Evolutionary conservation across 495 filamentous ascomycete genomes (phyloP).

Genomic region (Beverwykella pulmonaria): DNA sequence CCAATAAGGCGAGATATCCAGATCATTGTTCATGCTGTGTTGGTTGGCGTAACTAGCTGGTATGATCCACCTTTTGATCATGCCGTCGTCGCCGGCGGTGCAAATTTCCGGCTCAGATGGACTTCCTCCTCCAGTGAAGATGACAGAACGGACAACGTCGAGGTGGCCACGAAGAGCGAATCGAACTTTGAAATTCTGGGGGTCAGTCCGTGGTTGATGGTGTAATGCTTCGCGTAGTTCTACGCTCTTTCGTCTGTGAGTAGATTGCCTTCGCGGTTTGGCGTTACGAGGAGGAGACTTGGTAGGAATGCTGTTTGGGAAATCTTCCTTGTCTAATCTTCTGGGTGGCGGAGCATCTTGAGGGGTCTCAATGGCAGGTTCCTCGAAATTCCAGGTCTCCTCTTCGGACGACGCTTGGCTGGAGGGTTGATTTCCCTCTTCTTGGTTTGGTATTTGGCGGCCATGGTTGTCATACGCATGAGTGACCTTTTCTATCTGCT

Average conservation of each 20-base stretch:
- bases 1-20: slow-evolving; percentile 90
- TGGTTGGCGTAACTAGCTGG: slow-evolving; percentile 69
- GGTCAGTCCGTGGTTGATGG: slow-evolving; percentile 57
- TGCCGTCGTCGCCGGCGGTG: slow-evolving; percentile 92
- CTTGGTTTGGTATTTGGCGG: slow-evolving; percentile 49
- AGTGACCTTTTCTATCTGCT: slow-evolving; percentile 58
- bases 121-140: slow-evolving; percentile 94
- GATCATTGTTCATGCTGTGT: slow-evolving; percentile 61
- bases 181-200: slow-evolving; percentile 80
- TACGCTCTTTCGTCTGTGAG: slow-evolving; percentile 60
- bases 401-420: slow-evolving; percentile 50
- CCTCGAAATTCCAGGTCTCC: slow-evolving; percentile 93
- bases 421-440: slow-evolving; percentile 46
- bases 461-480: slow-evolving; percentile 62
- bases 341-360: slow-evolving; percentile 57
- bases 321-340: slow-evolving; percentile 79
- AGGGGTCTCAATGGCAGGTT: slow-evolving; percentile 56
- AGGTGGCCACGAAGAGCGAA: slow-evolving; percentile 92
- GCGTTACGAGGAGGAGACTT: slow-evolving; percentile 82
- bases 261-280: slow-evolving; percentile 70
- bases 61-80: slow-evolving; percentile 95
- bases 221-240: slow-evolving; percentile 51
- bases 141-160: slow-evolving; percentile 87
- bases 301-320: slow-evolving; percentile 73
- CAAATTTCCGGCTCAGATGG: slow-evolving; percentile 95